phyloP scores from a whole-genome alignment of 331 rosid genomes.

The Acacia pycnantha region DNA sequence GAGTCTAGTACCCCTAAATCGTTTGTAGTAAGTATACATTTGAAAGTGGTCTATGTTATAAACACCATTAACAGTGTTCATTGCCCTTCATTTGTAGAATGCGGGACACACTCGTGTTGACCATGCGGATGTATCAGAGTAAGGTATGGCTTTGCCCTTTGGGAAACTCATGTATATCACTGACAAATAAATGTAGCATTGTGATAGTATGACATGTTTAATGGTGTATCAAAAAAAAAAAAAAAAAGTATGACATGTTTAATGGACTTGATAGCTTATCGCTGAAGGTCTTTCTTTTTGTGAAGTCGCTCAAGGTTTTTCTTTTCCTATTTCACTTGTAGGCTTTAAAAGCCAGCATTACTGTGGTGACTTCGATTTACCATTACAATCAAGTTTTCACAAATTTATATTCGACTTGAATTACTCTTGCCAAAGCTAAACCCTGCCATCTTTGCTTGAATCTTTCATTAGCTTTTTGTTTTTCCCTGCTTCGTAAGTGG shows the following conservation, averaged over 20 bases:
- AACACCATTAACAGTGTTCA: slow-evolving; percentile 20
- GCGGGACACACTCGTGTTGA: slow-evolving; percentile 90
- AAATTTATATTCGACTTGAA: neutral
- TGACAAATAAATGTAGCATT: neutral
- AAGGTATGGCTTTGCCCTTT: slow-evolving; percentile 58
- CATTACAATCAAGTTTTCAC: neutral
- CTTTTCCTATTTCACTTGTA: neutral
- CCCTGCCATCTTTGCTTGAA: neutral
- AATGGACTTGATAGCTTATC: too few species aligned
- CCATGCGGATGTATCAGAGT: slow-evolving; percentile 87
- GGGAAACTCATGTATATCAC: neutral
- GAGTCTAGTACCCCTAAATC: neutral
- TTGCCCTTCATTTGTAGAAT: slow-evolving; percentile 52
- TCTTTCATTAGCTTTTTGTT: neutral
- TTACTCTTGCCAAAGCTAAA: neutral
- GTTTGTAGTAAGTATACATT: neutral
- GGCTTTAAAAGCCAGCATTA: neutral
- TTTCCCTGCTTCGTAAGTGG: neutral
- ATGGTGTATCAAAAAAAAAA: too few species aligned
- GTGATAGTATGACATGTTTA: neutral
- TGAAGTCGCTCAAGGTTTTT: neutral
- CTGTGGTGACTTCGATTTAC: neutral
- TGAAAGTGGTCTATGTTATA: slow-evolving; percentile 14
- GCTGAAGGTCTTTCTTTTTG: too few species aligned
- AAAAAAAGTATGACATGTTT: neutral